These are phyloP conservation scores for Malus domestica DNA, from an alignment of 306 rosid genomes.

Conservation along the genomic window ASM211411v1 NC_041804.1:5741001-5741500, in stretches of 20 bases:
- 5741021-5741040: not conserved
- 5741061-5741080: conserved; percentile 41
- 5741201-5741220: not conserved
- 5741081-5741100: conserved; percentile 51
- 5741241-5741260: not conserved
- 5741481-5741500: conserved; percentile 87
- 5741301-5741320: not conserved
- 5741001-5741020: conserved; percentile 34
- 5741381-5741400: conserved; percentile 26
- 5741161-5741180: conserved; percentile 2
- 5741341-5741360: conserved; percentile 42
- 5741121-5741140: not conserved
- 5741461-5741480: conserved; percentile 42
- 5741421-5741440: conserved; percentile 57
- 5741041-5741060: conserved; percentile 39
- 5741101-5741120: conserved; percentile 39
- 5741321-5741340: not conserved
- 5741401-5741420: conserved; percentile 38
- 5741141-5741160: not conserved
- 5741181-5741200: not conserved
- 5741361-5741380: conserved; percentile 56
- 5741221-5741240: not conserved
- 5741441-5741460: conserved; percentile 62
- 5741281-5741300: not conserved
- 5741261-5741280: not conserved